A percentile compares a stretch with the other conserved stretches of the same genome.
phyloP scores from a whole-genome alignment of 441 rosid species.

The Pelargonium exstipulatum region DNA sequence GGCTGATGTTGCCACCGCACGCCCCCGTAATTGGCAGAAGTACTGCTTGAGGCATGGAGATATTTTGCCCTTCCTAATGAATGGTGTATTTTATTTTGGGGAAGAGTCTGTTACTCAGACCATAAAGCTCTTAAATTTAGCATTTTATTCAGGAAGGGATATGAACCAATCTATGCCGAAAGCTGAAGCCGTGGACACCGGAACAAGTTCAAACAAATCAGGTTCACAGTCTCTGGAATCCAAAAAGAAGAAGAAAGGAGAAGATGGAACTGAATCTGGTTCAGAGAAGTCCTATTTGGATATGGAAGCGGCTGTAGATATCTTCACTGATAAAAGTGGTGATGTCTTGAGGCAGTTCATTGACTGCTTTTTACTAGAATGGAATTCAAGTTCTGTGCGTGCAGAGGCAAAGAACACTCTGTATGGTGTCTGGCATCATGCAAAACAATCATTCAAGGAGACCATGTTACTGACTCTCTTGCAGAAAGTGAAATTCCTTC shows the following conservation, averaged over 20 bases:
- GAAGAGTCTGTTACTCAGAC: slow-evolving; percentile 97
- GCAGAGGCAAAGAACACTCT: slow-evolving; percentile 87
- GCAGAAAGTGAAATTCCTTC: slow-evolving; percentile 70
- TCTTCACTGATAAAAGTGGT: slow-evolving; percentile 70
- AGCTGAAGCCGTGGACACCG: slow-evolving; percentile 66
- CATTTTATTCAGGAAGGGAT: slow-evolving; percentile 95
- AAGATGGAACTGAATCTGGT: slow-evolving; percentile 84
- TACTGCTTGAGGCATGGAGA: slow-evolving; percentile 91
- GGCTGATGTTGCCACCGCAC: slow-evolving; percentile 93
- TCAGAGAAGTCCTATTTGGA: slow-evolving; percentile 84
- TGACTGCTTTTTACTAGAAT: slow-evolving; percentile 90
- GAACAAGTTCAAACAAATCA: slow-evolving; percentile 59
- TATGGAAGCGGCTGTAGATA: slow-evolving; percentile 86
- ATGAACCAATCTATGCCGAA: slow-evolving; percentile 56
- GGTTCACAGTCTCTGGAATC: slow-evolving; percentile 66
- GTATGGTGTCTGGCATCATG: slow-evolving; percentile 98
- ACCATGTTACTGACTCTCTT: slow-evolving; percentile 60
- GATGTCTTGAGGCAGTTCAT: slow-evolving; percentile 87
- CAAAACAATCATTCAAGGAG: slow-evolving; percentile 81
- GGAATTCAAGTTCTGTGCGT: slow-evolving; percentile 98
- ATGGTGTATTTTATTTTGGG: slow-evolving; percentile 76
- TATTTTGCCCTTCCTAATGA: slow-evolving; percentile 75
- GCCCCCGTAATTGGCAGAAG: slow-evolving; percentile 99
- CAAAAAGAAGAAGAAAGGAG: slow-evolving; percentile 96
- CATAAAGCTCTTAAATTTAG: slow-evolving; percentile 85